Evolutionary conservation across 1,139 yeast species (phyloP).

Genomic region (Saccharomyces hybrid): DNA sequence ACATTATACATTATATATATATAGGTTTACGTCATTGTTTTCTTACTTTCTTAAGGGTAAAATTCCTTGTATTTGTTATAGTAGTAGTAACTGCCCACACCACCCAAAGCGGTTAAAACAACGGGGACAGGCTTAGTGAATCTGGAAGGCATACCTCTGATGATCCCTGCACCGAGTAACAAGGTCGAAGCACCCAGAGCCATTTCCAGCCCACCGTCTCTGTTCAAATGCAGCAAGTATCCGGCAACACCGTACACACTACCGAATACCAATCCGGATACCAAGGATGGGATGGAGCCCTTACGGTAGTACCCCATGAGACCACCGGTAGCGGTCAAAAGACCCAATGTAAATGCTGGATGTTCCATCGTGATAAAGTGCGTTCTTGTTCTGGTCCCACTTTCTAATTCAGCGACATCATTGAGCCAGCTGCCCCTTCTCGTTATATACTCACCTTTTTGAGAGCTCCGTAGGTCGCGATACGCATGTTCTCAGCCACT

Average conservation of each 20-base stretch:
- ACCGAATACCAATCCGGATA: slow-evolving; percentile 69
- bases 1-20: not conserved
- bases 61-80: slow-evolving; percentile 64
- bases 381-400: not conserved
- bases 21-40: not conserved
- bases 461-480: not conserved
- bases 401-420: not conserved
- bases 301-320: slow-evolving; percentile 51
- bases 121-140: slow-evolving; percentile 75
- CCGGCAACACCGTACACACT: slow-evolving; percentile 70
- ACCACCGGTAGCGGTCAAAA: slow-evolving; percentile 70
- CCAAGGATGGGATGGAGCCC: slow-evolving; percentile 69
- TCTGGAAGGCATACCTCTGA: slow-evolving; percentile 52
- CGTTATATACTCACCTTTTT: not conserved
- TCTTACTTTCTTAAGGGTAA: slow-evolving; percentile 31
- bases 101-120: slow-evolving; percentile 56
- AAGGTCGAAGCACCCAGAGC: slow-evolving; percentile 67
- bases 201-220: slow-evolving; percentile 71
- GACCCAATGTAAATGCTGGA: slow-evolving; percentile 69
- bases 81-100: slow-evolving; percentile 60
- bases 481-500: not conserved
- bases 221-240: slow-evolving; percentile 61
- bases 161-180: slow-evolving; percentile 60
- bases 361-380: slow-evolving; percentile 46
- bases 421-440: not conserved